Percentiles rank a stretch among this genome's conserved stretches.
phyloP scores from a whole-genome alignment of 2,329 filamentous ascomycete species.

The Aspergillus ochraceoroseus region DNA sequence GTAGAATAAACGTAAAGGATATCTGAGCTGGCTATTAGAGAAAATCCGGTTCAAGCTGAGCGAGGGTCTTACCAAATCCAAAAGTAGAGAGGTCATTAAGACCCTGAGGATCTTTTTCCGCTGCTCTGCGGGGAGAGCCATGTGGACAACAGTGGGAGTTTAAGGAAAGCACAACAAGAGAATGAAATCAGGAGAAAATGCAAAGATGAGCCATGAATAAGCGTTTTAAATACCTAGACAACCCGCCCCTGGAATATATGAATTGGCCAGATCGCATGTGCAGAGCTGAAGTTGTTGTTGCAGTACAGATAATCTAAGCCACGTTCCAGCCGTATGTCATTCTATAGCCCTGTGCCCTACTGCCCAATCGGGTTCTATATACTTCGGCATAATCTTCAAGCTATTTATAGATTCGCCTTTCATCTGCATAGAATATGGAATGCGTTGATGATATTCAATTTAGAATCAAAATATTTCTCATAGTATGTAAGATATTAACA shows the following conservation, averaged over 20 bases:
- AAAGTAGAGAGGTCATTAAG: slow-evolving; percentile 79
- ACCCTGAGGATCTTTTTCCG: slow-evolving; percentile 81
- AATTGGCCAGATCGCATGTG: neutral
- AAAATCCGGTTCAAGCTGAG: slow-evolving; percentile 11
- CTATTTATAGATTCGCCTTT: too few relatives aligned
- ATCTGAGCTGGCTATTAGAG: slow-evolving; percentile 56
- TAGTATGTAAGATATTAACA: too few relatives aligned
- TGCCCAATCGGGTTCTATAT: neutral
- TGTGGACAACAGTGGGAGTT: slow-evolving; percentile 17
- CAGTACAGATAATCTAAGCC: neutral
- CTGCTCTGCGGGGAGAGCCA: slow-evolving; percentile 41
- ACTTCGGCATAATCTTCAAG: too few relatives aligned
- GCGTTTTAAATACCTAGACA: neutral
- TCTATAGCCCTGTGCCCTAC: slow-evolving; percentile 19
- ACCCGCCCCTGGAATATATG: too few relatives aligned
- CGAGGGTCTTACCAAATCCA: slow-evolving; percentile 67
- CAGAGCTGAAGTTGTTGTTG: neutral
- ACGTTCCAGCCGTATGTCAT: neutral
- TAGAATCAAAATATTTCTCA: too few relatives aligned
- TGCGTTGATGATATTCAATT: too few relatives aligned
- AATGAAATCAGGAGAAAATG: neutral
- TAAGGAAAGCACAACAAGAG: too few relatives aligned
- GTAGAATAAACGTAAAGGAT: slow-evolving; percentile 97
- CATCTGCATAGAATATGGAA: too few relatives aligned
- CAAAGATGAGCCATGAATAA: slow-evolving; percentile 3